Evolutionary conservation across 140 eudicot genomes (phyloP).

Genomic region (Bidens hawaiensis): DNA sequence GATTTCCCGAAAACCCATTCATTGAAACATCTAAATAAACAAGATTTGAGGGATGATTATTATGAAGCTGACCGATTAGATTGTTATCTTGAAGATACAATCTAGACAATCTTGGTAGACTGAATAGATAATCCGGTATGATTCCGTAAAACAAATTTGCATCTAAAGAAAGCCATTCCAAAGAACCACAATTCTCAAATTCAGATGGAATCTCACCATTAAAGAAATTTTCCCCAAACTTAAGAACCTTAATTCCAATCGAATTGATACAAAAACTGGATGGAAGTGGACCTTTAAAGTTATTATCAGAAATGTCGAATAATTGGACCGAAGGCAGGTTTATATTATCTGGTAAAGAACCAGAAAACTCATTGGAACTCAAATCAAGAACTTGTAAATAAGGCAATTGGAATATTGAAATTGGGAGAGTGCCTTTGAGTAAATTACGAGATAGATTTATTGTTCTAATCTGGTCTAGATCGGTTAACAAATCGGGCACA

Average conservation of each 20-base stretch:
- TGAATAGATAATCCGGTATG: constrained; percentile 52
- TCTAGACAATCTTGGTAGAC: constrained; percentile 25
- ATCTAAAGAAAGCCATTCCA: constrained; percentile 42
- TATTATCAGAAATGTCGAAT: constrained; percentile 48
- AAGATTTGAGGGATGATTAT: constrained; percentile 42
- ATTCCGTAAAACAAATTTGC: constrained; percentile 42
- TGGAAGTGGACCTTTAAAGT: constrained; percentile 33
- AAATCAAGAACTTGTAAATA: constrained; percentile 47
- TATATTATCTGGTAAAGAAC: constrained; percentile 24
- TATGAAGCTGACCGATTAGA: constrained; percentile 39
- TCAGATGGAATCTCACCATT: constrained; percentile 36
- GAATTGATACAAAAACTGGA: constrained; percentile 42
- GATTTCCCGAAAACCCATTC: constrained; percentile 42
- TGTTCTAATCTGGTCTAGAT: constrained; percentile 40
- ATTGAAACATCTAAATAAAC: constrained; percentile 43
- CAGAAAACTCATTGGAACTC: constrained; percentile 35
- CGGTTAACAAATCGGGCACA: constrained; percentile 33
- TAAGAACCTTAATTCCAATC: constrained; percentile 31
- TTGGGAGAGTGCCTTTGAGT: constrained; percentile 36
- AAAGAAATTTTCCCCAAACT: constrained; percentile 36
- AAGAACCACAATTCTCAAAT: constrained; percentile 35
- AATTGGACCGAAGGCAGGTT: constrained; percentile 38
- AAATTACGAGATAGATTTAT: constrained; percentile 53
- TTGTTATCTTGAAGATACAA: constrained; percentile 42
- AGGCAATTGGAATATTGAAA: constrained; percentile 30